phyloP scores from a whole-genome alignment of 169 alveolate species.

The Plasmodium gonderi region DNA sequence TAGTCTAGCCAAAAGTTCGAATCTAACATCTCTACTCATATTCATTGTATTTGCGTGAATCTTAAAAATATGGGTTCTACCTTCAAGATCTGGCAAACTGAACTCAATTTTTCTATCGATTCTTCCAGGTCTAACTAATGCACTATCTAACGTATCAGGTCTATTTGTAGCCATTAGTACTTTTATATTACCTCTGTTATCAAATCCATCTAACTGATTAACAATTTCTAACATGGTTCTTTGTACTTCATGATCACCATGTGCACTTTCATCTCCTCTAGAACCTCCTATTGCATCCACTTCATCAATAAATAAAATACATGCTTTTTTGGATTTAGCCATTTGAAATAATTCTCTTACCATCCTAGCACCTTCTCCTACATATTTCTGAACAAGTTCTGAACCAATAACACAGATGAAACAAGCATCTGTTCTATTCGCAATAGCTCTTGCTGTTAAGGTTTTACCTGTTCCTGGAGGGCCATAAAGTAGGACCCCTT shows the following conservation, averaged over 20 bases:
- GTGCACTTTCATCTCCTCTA: slow-evolving; percentile 92
- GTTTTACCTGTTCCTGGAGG: slow-evolving; percentile 98
- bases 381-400: slow-evolving; percentile 98
- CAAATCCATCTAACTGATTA: slow-evolving; percentile 99
- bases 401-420: slow-evolving; percentile 99
- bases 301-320: slow-evolving; percentile 99
- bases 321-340: slow-evolving; percentile 98
- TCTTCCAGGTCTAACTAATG: slow-evolving; percentile 98
- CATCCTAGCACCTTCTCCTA: slow-evolving; percentile 99
- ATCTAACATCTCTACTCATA: slow-evolving; percentile 95
- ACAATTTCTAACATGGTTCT: slow-evolving; percentile 99
- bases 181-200: slow-evolving; percentile 97
- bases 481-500: slow-evolving; percentile 98
- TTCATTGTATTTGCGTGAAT: slow-evolving; percentile 98
- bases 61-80: slow-evolving; percentile 97
- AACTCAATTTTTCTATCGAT: slow-evolving; percentile 98
- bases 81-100: slow-evolving; percentile 98
- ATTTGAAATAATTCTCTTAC: slow-evolving; percentile 97
- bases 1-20: slow-evolving; percentile 97
- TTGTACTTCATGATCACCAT: slow-evolving; percentile 98
- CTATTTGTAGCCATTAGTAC: slow-evolving; percentile 99
- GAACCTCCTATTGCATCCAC: slow-evolving; percentile 97
- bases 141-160: slow-evolving; percentile 99
- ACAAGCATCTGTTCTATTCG: slow-evolving; percentile 99
- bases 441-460: slow-evolving; percentile 99